Base-by-base conservation (phyloP, 2,329 filamentous ascomycete genomes). In the Dendryphion nanum region DNA sequence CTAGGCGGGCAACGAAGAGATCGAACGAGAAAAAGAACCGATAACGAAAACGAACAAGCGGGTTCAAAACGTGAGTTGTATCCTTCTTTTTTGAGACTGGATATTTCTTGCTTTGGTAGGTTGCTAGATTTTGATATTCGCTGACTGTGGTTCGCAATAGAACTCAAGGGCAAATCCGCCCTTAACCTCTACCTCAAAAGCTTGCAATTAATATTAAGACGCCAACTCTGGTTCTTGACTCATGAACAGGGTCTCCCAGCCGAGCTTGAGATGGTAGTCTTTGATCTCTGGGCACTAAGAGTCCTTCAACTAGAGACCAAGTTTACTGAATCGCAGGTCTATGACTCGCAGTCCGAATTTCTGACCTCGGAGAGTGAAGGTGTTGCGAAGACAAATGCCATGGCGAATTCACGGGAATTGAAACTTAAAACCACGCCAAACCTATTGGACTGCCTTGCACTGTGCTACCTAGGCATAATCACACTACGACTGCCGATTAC, bases 221-320 rank as follows among this genome's bases (percentile, higher is more conserved):
- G 85, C 57, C 91, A 97, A 69, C 70, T 88, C 13, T 68, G 79
- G 56, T 90, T 84, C 74, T 72, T 97, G 19, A 71, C 95, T 12
- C 70, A 78, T 16, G 70, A 75, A 5, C 82, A 82, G 59, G 77
- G 78, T 0, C 75, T 93, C 33, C 82, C 84, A 1, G 64, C 72
- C 4, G 85, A 95, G 52, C 73, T 96, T 10, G 89, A 95, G 72
- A 82, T 72, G 6, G 74, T 95, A 7, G 81, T 94, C 4, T 80
- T 82, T 41, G 89, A 95, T 59, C 76, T 98, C 12, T 98, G 93
- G 91, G 76, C 83, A 36, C 69, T 96, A 35, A 79, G 88, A 35
- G 71, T 89, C 24, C 74, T 78, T 33, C 75, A 73, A 32, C 69
- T 87, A 21, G 69, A 69, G 33, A 62, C 64, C 44, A 72, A 61